Percentiles rank a stretch among this genome's conserved stretches.
Conservation (phyloP, 176 grass and related monocot genomes). For the Otatea glauca region DNA sequence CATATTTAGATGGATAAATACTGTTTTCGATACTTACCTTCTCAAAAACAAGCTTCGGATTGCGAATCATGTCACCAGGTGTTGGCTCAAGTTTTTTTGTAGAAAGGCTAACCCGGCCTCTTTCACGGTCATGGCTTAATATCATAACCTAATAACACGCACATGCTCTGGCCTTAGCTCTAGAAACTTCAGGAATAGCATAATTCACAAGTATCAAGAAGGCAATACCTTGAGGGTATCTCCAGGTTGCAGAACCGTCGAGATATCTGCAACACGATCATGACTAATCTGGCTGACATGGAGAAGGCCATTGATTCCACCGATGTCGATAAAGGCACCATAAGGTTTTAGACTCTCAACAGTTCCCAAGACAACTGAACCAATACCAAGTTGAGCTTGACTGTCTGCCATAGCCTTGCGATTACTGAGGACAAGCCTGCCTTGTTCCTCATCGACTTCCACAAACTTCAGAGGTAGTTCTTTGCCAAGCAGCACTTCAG, state of each 20-base stretch:
- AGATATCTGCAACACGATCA: constrained; percentile 88
- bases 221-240: constrained; percentile 87
- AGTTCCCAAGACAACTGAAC: constrained; percentile 88
- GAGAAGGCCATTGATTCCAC: constrained; percentile 95
- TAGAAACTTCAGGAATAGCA: constrained; percentile 16
- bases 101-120: constrained; percentile 91
- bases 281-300: constrained; percentile 99
- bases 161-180: constrained; percentile 13
- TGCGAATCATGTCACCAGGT: constrained; percentile 98
- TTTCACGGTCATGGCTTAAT: constrained; percentile 94
- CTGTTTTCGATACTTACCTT: constrained; percentile 52
- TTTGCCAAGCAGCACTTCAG: constrained; percentile 80
- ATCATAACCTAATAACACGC: constrained; percentile 77
- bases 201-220: constrained; percentile 11
- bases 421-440: constrained; percentile 92
- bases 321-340: constrained; percentile 90
- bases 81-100: constrained; percentile 96
- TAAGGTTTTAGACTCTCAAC: constrained; percentile 97
- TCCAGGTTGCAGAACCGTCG: constrained; percentile 91
- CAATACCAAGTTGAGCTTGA: constrained; percentile 94
- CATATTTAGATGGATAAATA: constrained; percentile 14
- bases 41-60: constrained; percentile 90
- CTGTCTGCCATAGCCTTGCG: constrained; percentile 96
- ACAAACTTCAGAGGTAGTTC: constrained; percentile 87
- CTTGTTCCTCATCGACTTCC: constrained; percentile 90